Evolutionary conservation across 1,284 basidiomycete genomes (phyloP), one percentile per base, ranked within the genome.

Genomic region (Leccinum holopus): DNA sequence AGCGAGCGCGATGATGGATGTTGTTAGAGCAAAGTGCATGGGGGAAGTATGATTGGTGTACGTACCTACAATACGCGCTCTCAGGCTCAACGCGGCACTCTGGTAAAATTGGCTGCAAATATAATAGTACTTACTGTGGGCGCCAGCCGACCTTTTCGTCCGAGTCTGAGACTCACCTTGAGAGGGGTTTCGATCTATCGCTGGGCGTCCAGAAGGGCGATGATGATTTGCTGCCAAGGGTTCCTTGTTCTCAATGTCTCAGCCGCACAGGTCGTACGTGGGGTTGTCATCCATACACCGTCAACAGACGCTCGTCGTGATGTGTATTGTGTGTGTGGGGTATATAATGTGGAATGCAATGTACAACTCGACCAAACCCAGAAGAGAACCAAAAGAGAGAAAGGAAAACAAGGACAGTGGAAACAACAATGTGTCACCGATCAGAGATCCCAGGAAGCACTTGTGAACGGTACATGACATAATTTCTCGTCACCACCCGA

Each of bases 391-490:
- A 44, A 68, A 32, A 59, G 25, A 52, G 21, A 12, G 9, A 37
- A 33, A 61, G 25, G 14, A 41, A 57, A n/a, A 61, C 35, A n/a
- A 44, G 54, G 16, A 33, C 11, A 30, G 3, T 6, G 9, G n/a
- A 51, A 41, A 41, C 16, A 12, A 52, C 21, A n/a, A 25, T 35
- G 49, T 21, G 18, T 3, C 41, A 12, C 44, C 7, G 11, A 49
- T 68, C 65, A 72, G 10, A 75, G 53, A 39, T 63, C 65, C 71
- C 71, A 73, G 7, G 64, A 60, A 11, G 72, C 68, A 1, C 41
- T 25, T 25, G 25, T 25, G 25, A 25, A 25, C 3, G 25, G 25
- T 25, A 25, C 25, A 25, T 25, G 25, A 25, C 25, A 25, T 25
- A 25, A 25, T 25, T 25, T 25, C 25, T 25, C 25, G 25, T 25